Percentiles rank a stretch among this genome's conserved stretches.
Conservation (phyloP, 2,329 filamentous ascomycete species). For the Verticillium dahliae region DNA sequence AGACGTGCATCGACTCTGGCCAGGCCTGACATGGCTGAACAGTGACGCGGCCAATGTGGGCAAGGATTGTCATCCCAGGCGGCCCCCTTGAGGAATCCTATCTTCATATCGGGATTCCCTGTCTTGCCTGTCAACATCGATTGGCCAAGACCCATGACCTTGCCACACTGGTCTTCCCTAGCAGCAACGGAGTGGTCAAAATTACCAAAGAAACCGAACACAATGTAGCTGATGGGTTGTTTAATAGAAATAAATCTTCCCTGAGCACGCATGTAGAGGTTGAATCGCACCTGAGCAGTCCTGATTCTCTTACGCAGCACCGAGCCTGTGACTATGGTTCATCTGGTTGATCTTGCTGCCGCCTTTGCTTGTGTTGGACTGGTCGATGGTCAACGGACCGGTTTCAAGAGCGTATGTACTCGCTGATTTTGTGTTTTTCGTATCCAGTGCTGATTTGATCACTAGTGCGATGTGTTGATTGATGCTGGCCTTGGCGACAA, state of each 20-base stretch:
- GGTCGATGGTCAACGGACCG: neutral
- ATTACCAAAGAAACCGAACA: neutral
- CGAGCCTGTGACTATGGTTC: neutral
- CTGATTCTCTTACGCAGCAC: neutral
- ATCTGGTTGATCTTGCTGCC: neutral
- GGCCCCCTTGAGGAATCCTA: neutral
- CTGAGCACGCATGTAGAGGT: neutral
- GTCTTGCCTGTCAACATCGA: neutral
- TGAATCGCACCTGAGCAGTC: neutral
- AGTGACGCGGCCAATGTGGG: neutral
- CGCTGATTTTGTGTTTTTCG: neutral
- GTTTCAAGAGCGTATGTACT: neutral
- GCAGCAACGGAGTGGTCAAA: neutral
- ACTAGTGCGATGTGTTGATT: slow-evolving; percentile 9
- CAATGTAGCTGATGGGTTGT: neutral
- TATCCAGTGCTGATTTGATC: neutral
- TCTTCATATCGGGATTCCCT: neutral
- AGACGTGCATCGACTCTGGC: neutral
- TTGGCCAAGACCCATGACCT: neutral
- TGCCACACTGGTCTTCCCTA: neutral
- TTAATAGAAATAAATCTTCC: neutral
- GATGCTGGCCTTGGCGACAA: slow-evolving; percentile 2
- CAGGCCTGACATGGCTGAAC: no score
- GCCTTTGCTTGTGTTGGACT: neutral
- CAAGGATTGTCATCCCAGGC: neutral